Evolutionary conservation across 1,284 basidiomycete genomes (phyloP), one percentile per base, ranked within the genome.

Genomic region (Pyrrhoderma lamaoense): DNA sequence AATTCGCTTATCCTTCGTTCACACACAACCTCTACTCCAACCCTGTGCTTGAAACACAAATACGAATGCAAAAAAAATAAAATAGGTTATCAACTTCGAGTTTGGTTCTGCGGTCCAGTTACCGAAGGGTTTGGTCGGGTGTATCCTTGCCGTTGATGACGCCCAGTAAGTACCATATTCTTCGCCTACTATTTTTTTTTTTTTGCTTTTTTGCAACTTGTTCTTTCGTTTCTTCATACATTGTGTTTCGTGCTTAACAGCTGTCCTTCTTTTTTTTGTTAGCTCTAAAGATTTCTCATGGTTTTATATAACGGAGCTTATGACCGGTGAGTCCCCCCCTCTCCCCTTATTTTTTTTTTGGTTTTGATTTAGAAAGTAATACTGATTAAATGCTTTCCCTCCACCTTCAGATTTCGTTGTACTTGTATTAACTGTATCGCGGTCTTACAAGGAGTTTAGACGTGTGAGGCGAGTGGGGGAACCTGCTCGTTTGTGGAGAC

Each of bases 221-320:
- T n/a, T n/a, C n/a, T n/a, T n/a, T n/a, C n/a, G n/a, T n/a, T n/a
- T n/a, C n/a, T n/a, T n/a, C n/a, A n/a, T n/a, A 4, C 8, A 44
- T n/a, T n/a, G n/a, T n/a, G n/a, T n/a, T n/a, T n/a, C n/a, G n/a
- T n/a, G n/a, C n/a, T n/a, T n/a, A n/a, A n/a, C n/a, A n/a, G n/a
- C n/a, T n/a, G n/a, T n/a, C n/a, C n/a, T n/a, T n/a, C n/a, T n/a
- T n/a, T n/a, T 35, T 37, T 38, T 19, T 22, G 13, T 23, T 35
- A 51, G 49, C 21, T 42, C 49, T 18, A 23, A 21, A 25, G 45
- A 51, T 19, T 51, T 51, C 25, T 25, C 40, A 14, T 18, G 22
- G 7, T 51, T 36, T 18, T 51, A 37, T 35, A 16, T 45, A 2
- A 22, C 43, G 1, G 49, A 51, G 27, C 37, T 51, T 16, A 38